Evolutionary conservation across 257 asterid genomes (phyloP), one percentile per base, ranked within the genome.

Genomic region (Solanum medicagineum): DNA sequence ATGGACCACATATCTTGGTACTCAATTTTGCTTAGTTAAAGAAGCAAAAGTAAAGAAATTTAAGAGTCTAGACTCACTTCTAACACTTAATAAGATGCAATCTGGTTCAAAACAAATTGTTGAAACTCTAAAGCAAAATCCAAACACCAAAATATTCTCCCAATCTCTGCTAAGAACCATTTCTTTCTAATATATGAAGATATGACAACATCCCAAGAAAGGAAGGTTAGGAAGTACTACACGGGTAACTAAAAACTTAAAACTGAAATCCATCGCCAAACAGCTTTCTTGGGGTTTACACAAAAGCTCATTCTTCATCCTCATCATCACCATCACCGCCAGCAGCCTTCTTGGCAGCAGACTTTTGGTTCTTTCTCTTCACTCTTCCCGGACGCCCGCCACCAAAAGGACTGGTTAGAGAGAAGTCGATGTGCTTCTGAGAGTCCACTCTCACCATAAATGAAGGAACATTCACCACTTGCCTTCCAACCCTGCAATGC

Each of bases 321-420:
- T 93, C 94, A 84, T 91, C 96, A 10, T 92, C 94, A 6, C 91
- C 94, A 75, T 89, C 96, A 11, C 94, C 96, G 55, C 96, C 96
- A 19, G 93, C 87, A 0, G 97, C 95, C 86, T 93, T 93, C 94
- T 92, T 93, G 0, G 94, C 86, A 79, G 94, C 93, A 19, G 93
- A 87, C 86, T 91, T 91, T 82, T 85, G 92, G 90, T 91, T 91
- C 92, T 57, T 93, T 90, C 93, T 63, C 94, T 91, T 91, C 89
- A 92, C 94, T 83, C 94, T 88, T 13, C 93, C 93, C 1, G 95
- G 92, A 6, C 95, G 92, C 24, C 95, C 97, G 62, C 92, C 97
- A n/a, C 94, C 95, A 8, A 93, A 90, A 1, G 97, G 95, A 73
- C 95, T 93, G 6, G 93, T 93, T 51, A 93, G 93, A 17, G 96